phyloP scores from a whole-genome alignment of 805 yeast genomes.

The Ogataea dorogensis region DNA sequence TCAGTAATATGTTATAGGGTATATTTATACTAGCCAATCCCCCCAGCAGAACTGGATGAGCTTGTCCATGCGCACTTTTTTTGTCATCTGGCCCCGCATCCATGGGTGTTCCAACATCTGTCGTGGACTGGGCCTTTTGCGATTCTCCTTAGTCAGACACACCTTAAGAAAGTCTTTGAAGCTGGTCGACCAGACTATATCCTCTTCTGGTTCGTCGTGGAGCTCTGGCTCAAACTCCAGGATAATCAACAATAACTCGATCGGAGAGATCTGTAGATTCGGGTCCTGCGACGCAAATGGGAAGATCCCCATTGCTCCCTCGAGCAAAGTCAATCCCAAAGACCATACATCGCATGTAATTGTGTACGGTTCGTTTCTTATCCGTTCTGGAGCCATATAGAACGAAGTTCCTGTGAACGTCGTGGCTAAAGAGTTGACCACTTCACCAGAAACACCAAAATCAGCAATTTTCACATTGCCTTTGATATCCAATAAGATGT shows the following conservation, averaged over 20 bases:
- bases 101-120: conserved; percentile 95
- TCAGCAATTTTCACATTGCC: conserved; percentile 94
- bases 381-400: conserved; percentile 98
- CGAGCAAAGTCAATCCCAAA: conserved; percentile 84
- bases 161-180: conserved; percentile 80
- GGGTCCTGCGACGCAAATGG: conserved; percentile 55
- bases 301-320: conserved; percentile 89
- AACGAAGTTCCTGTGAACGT: conserved; percentile 97
- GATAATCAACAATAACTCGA: conserved; percentile 79
- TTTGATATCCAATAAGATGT: conserved; percentile 67
- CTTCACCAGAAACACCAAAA: conserved; percentile 97
- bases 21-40: conserved; percentile 6
- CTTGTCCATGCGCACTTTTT: conserved; percentile 79
- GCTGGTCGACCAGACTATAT: conserved; percentile 76
- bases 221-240: conserved; percentile 80
- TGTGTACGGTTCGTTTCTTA: conserved; percentile 91
- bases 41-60: conserved; percentile 77
- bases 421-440: conserved; percentile 90
- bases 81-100: conserved; percentile 73
- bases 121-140: conserved; percentile 84
- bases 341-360: conserved; percentile 98
- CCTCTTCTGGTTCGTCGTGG: conserved; percentile 71
- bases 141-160: conserved; percentile 77
- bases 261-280: conserved; percentile 63
- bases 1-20: conserved; percentile 8